Conservation (phyloP, 192 early-diverging fungal genomes). For the Coemansia sp. region DNA sequence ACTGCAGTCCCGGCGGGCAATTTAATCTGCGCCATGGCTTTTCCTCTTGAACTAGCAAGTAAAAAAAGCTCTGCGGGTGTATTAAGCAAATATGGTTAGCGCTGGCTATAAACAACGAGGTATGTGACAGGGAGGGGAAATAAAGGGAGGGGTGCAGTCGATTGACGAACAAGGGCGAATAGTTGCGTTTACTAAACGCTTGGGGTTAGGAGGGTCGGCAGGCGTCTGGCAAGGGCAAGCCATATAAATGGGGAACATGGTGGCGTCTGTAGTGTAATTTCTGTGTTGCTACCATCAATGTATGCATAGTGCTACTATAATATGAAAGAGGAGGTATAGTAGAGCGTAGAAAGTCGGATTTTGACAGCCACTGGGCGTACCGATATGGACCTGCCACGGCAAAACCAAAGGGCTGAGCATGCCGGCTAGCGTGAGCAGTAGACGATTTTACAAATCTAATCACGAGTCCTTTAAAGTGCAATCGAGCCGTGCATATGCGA, state of each 20-base stretch:
- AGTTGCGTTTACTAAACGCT: not conserved
- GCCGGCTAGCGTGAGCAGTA: not conserved
- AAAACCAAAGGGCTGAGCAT: not conserved
- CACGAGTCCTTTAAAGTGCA: constrained; percentile 9
- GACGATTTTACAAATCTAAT: constrained; percentile 6
- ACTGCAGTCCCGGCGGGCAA: constrained; percentile 49
- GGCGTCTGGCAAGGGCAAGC: not conserved
- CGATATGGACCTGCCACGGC: not conserved
- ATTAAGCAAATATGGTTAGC: not conserved
- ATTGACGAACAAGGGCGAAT: not conserved
- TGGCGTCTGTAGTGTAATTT: not conserved
- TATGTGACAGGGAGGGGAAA: constrained; percentile 1
- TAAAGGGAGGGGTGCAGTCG: not conserved
- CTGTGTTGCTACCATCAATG: constrained; percentile 4
- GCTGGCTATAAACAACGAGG: not conserved
- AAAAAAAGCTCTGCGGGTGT: not conserved
- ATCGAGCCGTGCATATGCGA: constrained; percentile 8
- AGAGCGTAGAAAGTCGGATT: not conserved
- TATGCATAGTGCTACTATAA: not conserved
- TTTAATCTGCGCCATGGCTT: constrained; percentile 37
- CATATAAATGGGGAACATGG: constrained; percentile 3
- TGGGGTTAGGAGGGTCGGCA: not conserved
- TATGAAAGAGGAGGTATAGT: not conserved
- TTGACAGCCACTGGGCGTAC: not conserved
- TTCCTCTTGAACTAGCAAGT: not conserved